Evolutionary conservation across 352 stramenopile genomes (phyloP).

Genomic region (Peronospora belbahrii): DNA sequence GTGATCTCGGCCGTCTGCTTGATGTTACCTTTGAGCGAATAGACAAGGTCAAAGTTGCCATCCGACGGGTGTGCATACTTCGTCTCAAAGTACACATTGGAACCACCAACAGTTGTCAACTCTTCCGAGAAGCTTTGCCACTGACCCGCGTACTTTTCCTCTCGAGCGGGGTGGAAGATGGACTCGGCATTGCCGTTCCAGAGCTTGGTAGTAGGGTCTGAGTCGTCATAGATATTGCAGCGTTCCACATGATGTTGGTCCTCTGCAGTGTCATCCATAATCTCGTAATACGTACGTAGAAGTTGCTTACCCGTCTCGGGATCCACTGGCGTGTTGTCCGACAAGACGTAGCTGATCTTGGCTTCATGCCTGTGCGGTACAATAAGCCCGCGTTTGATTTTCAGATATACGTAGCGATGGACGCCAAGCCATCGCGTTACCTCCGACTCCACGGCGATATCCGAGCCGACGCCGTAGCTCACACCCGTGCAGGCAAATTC

Average conservation of each 20-base stretch:
- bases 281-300: constrained; percentile 68
- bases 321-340: constrained; percentile 38
- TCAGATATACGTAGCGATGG: constrained; percentile 67
- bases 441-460: constrained; percentile 74
- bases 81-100: constrained; percentile 78
- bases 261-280: constrained; percentile 43
- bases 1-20: constrained; percentile 40
- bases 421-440: constrained; percentile 57
- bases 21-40: constrained; percentile 46
- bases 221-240: constrained; percentile 70
- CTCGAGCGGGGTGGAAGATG: constrained; percentile 53
- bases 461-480: constrained; percentile 61
- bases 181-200: constrained; percentile 53
- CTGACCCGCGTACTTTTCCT: constrained; percentile 46
- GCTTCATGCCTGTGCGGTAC: constrained; percentile 42
- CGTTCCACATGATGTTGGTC: constrained; percentile 70
- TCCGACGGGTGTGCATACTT: constrained; percentile 74
- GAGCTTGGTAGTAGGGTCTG: constrained; percentile 30
- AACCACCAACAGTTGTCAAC: constrained; percentile 52
- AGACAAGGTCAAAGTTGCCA: constrained; percentile 74
- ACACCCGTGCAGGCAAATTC: constrained; percentile 73
- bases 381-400: constrained; percentile 56
- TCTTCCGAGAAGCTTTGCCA: constrained; percentile 45
- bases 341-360: constrained; percentile 71
- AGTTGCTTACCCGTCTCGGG: constrained; percentile 39